These are phyloP conservation scores for Cylindrotheca closterium DNA, from an alignment of 108 stramenopile species.

Conservation along the genomic window DNA sequence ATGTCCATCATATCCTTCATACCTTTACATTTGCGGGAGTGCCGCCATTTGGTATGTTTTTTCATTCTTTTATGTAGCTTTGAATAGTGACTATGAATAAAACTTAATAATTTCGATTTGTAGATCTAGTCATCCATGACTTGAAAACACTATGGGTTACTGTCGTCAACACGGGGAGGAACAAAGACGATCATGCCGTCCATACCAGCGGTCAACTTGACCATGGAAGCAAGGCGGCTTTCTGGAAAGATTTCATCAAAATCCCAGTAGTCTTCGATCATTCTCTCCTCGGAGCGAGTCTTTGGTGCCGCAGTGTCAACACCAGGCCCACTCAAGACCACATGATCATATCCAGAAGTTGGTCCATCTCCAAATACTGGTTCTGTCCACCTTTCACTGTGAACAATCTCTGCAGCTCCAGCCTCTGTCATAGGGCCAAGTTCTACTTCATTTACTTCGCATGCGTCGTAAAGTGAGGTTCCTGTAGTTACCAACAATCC, in stretches of 20 bases:
- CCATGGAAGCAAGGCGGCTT: constrained; percentile 71
- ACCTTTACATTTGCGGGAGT: too few species aligned
- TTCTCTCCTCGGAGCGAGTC: constrained; percentile 47
- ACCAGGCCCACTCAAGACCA: constrained; percentile 69
- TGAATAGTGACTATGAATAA: too few species aligned
- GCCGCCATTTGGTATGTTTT: too few species aligned
- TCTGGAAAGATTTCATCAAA: constrained; percentile 82
- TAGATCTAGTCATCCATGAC: not conserved
- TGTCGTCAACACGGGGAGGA: constrained; percentile 83
- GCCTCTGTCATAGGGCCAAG: constrained; percentile 70
- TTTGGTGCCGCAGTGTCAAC: constrained; percentile 53
- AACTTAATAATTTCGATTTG: not conserved
- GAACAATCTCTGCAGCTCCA: constrained; percentile 47
- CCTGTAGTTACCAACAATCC: constrained; percentile 33
- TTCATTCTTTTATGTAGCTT: too few species aligned
- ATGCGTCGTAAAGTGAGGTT: constrained; percentile 67
- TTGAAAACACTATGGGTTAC: constrained; percentile 58
- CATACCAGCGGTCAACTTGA: constrained; percentile 78
- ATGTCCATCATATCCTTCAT: too few species aligned
- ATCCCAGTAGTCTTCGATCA: constrained; percentile 84
- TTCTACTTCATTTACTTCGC: constrained; percentile 77
- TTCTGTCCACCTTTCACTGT: constrained; percentile 74
- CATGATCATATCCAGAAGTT: constrained; percentile 86
- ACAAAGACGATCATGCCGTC: constrained; percentile 90
- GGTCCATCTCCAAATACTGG: constrained; percentile 86